phyloP scores from a whole-genome alignment of 75 land plant genomes.

The Pinus taeda region DNA sequence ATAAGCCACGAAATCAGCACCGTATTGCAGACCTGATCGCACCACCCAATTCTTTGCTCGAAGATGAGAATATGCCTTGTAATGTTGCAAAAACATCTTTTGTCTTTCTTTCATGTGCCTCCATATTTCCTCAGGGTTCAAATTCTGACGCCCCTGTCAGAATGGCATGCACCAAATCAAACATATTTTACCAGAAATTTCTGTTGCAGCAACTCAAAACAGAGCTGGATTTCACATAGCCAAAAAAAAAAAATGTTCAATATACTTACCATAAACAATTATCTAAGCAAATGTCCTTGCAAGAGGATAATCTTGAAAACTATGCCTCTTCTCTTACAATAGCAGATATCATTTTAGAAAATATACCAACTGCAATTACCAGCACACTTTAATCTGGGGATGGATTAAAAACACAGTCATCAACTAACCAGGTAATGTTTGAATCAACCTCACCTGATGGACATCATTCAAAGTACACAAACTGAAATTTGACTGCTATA shows the following conservation, averaged over 20 bases:
- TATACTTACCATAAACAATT: conserved; percentile 1
- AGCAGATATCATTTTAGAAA: background rate
- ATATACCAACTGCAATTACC: background rate
- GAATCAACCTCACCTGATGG: background rate
- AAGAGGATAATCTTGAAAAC: background rate
- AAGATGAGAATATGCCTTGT: conserved; percentile 76
- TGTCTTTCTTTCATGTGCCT: conserved; percentile 32
- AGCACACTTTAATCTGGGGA: background rate
- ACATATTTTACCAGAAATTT: background rate
- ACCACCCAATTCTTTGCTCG: conserved; percentile 79
- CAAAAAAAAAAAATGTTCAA: background rate
- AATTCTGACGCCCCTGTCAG: conserved; percentile 19
- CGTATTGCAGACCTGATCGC: conserved; percentile 71
- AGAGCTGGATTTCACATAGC: background rate
- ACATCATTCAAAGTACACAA: background rate
- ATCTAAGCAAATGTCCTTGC: background rate
- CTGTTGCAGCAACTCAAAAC: background rate
- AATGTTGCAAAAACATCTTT: conserved; percentile 34
- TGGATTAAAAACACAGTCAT: too few relatives aligned
- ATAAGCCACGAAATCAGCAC: conserved; percentile 82
- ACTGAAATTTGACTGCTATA: background rate
- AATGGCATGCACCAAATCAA: conserved; percentile 6
- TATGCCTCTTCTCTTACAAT: background rate
- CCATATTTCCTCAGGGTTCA: conserved; percentile 49
- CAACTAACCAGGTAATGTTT: background rate